Base-by-base conservation (phyloP, 2,329 filamentous ascomycete species). In the Dactylellina sp. region DNA sequence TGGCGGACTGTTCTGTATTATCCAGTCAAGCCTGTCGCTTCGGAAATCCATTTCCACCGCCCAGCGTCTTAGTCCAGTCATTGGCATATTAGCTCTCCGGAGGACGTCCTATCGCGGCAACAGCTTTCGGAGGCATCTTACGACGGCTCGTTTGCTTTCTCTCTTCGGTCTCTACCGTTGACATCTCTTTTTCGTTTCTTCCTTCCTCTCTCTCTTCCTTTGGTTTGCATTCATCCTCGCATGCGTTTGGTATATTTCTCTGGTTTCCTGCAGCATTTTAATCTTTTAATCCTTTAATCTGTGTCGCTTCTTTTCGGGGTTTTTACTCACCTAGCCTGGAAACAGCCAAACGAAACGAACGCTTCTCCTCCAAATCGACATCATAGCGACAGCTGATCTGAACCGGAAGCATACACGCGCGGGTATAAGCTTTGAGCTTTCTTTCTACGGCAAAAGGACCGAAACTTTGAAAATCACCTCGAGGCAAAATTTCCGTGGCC, bases 1-100 rank as follows among this genome's bases (percentile, higher is more conserved):
- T 65, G 60, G 60, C 59, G 42, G 53, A 60, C 59, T 65, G 46
- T 72, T 72, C 60, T 60, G 53, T 65, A 53, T 65, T 60, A 68
- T 60, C 52, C 63, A 24, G 20, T 65, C 50, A 39, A 32, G 46
- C 37, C 53, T 56, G 65, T 61, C 65, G 65, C 65, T 71, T 70
- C 46, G 64, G 55, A 55, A 60, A 37, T 46, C 64, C 64, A 28
- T 55, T 64, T 32, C 60, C 60, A 64, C 49, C 39, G 39, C 61
- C 50, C 50, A 40, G 35, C 35, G 44, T 24, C 32, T 42, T 61
- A 44, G 47, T 56, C 42, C 35, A 37, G 56, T 40, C 47, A 42
- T 62, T 70, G 24, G 46, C 28, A 12, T 24, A 39, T 64, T 32
- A 32, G 28, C 28, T 32, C 28, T 32, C 9, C 28, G 28, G 9